phyloP scores from a whole-genome alignment of 306 rosid species.

The Fragaria ananassa region DNA sequence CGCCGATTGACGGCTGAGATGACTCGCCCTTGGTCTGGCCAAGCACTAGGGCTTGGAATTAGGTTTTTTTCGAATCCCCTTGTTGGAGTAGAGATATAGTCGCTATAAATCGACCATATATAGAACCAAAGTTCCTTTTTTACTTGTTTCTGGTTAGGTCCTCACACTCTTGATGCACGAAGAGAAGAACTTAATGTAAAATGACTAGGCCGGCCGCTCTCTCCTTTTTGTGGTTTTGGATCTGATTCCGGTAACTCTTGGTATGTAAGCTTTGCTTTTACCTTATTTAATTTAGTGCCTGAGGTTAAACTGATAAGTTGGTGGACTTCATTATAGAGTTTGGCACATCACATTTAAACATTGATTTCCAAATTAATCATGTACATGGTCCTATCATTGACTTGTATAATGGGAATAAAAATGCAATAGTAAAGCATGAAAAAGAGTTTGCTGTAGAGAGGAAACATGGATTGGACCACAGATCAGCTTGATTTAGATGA shows the following conservation, averaged over 20 bases:
- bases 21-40: not conserved
- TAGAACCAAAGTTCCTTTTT: constrained; percentile 10
- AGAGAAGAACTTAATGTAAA: not conserved
- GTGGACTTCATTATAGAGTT: not conserved
- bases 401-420: not conserved
- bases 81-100: not conserved
- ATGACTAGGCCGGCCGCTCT: not conserved
- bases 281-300: not conserved
- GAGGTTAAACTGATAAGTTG: not conserved
- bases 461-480: constrained; percentile 27
- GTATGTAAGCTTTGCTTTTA: not conserved
- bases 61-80: not conserved
- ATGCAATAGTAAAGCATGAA: not conserved
- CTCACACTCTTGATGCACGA: not conserved
- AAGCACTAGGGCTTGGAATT: not conserved
- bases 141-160: constrained; percentile 18
- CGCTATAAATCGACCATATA: not conserved
- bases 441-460: constrained; percentile 8
- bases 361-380: constrained; percentile 14
- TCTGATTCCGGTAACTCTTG: not conserved
- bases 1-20: constrained; percentile 25
- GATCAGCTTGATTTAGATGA: constrained; percentile 13
- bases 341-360: too few relatives aligned
- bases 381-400: constrained; percentile 21
- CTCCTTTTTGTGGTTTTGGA: not conserved